These are phyloP conservation scores for Dothideomycetes sp. DNA, from an alignment of 2,329 filamentous ascomycete genomes.

Conservation along the genomic window DNA sequence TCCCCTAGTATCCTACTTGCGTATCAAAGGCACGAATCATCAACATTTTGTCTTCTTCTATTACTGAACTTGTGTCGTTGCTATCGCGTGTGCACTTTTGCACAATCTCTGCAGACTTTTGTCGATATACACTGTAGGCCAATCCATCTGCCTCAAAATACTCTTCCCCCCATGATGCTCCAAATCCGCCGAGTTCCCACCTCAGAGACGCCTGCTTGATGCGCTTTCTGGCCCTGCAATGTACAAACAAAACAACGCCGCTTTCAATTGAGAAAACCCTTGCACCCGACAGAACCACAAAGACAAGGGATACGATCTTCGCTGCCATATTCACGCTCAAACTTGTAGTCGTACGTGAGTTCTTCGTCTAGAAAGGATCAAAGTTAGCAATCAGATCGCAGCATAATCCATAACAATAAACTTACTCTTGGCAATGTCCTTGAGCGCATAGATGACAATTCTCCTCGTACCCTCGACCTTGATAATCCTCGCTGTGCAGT, in stretches of 20 bases:
- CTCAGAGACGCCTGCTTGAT: too few relatives aligned
- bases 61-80: too few relatives aligned
- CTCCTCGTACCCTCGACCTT: conserved; percentile 96
- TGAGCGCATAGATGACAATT: conserved; percentile 96
- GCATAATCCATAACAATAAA: conserved; percentile 21
- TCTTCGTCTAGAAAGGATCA: conserved; percentile 65
- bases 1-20: too few relatives aligned
- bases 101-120: too few relatives aligned
- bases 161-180: too few relatives aligned
- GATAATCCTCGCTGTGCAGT: conserved; percentile 98
- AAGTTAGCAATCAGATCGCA: conserved; percentile 22
- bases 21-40: too few relatives aligned
- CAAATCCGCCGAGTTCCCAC: too few relatives aligned
- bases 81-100: too few relatives aligned
- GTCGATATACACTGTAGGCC: too few relatives aligned
- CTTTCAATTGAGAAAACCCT: conserved; percentile 93
- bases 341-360: conserved; percentile 99
- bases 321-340: conserved; percentile 92
- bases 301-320: conserved; percentile 94
- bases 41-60: too few relatives aligned
- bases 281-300: conserved; percentile 90
- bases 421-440: conserved; percentile 91
- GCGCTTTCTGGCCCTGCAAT: neutral
- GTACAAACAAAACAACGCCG: neutral
- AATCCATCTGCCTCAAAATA: too few relatives aligned